These are phyloP conservation scores for Plasmodium fragile DNA, from an alignment of 169 alveolate genomes.

Conservation along the genomic window DNA sequence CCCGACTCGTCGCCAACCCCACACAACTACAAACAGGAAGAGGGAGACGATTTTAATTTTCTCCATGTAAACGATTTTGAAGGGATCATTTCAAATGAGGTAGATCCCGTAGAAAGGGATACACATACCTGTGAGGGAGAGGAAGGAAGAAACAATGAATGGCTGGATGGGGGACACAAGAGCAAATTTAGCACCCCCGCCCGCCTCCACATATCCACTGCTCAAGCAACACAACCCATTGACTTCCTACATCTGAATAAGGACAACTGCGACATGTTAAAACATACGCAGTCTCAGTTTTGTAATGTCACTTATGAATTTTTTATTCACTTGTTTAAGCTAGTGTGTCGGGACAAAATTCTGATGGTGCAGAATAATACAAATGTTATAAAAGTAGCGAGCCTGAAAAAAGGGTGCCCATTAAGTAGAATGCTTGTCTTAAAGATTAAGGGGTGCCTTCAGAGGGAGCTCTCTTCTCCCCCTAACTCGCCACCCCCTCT, in stretches of 20 bases:
- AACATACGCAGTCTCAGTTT: background rate
- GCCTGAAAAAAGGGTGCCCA: background rate
- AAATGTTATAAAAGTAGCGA: conserved; percentile 19
- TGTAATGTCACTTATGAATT: conserved; percentile 29
- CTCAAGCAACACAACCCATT: background rate
- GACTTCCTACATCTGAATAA: conserved; percentile 8
- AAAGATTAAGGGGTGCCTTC: conserved; percentile 12
- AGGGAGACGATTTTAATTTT: background rate
- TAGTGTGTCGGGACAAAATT: conserved; percentile 20
- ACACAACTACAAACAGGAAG: background rate
- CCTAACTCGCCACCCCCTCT: background rate
- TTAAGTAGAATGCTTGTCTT: background rate
- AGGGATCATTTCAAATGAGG: background rate
- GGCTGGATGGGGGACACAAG: background rate
- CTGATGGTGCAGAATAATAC: conserved; percentile 34
- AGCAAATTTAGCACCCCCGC: background rate
- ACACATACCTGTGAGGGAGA: background rate
- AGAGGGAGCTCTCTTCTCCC: background rate
- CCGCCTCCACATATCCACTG: background rate
- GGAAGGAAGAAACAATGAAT: background rate
- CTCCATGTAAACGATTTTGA: background rate
- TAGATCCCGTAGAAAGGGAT: background rate
- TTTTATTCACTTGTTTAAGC: conserved; percentile 7
- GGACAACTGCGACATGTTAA: conserved; percentile 26
- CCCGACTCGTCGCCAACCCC: background rate